A percentile compares a stretch with the other conserved stretches of the same genome.
These are phyloP conservation scores for Quercus lobata DNA, from an alignment of 331 rosid genomes.

Conservation along the genomic window DNA sequence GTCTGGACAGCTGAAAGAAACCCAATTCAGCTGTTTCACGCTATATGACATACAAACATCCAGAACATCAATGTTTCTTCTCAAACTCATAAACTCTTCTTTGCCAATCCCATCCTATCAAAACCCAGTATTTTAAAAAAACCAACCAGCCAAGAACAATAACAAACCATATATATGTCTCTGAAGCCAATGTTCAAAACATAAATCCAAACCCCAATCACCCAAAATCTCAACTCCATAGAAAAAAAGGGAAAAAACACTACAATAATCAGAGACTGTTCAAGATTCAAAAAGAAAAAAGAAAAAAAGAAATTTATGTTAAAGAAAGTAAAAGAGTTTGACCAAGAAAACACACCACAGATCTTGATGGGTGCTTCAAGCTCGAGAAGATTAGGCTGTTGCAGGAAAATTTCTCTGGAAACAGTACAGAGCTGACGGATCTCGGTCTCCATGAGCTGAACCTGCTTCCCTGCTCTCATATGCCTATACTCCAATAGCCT, in stretches of 20 bases:
- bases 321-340: no score
- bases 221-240: background rate
- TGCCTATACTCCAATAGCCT: slow-evolving; percentile 36
- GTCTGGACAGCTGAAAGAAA: background rate
- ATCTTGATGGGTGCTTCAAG: slow-evolving; percentile 47
- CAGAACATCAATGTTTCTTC: background rate
- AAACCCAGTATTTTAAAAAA: background rate
- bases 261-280: background rate
- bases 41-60: background rate
- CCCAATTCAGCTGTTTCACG: background rate
- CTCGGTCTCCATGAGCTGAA: slow-evolving; percentile 45
- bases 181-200: background rate
- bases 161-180: background rate
- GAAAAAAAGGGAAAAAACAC: background rate
- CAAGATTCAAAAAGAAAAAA: background rate
- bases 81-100: background rate
- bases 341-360: slow-evolving; percentile 28
- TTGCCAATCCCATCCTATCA: background rate
- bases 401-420: slow-evolving; percentile 37
- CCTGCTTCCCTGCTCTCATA: slow-evolving; percentile 34
- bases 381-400: slow-evolving; percentile 36
- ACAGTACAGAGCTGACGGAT: slow-evolving; percentile 43
- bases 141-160: background rate
- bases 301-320: no score
- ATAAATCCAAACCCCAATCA: background rate